These are phyloP conservation scores for Aspergillus coremiiformis DNA, from an alignment of 495 filamentous ascomycete species.

Conservation along the genomic window DNA sequence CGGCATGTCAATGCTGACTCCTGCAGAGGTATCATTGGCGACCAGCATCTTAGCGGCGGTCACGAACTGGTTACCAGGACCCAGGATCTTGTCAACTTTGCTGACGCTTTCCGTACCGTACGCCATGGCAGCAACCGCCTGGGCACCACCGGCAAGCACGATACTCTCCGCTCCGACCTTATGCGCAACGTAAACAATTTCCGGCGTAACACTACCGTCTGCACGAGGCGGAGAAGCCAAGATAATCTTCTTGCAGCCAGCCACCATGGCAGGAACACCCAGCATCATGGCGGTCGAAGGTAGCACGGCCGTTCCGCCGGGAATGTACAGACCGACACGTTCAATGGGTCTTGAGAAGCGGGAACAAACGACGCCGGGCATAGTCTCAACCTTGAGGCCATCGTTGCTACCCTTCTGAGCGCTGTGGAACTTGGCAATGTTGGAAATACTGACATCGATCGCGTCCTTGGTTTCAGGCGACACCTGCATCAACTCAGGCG, in stretches of 20 bases:
- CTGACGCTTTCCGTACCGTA: constrained; percentile 65
- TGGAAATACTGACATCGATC: constrained; percentile 89
- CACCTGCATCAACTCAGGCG: constrained; percentile 74
- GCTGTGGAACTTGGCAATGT: constrained; percentile 88
- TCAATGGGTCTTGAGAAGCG: constrained; percentile 91
- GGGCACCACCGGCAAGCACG: constrained; percentile 89
- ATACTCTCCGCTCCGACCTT: constrained; percentile 94
- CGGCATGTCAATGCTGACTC: constrained; percentile 97
- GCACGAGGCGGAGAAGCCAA: constrained; percentile 83
- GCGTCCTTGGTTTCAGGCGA: constrained; percentile 73
- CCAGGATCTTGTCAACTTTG: constrained; percentile 98
- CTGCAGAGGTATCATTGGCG: constrained; percentile 88
- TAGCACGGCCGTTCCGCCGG: constrained; percentile 90
- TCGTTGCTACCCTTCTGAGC: constrained; percentile 73
- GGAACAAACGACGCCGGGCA: constrained; percentile 93
- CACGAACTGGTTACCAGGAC: constrained; percentile 97
- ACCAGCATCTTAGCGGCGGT: constrained; percentile 98
- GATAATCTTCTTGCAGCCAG: constrained; percentile 93
- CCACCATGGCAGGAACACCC: constrained; percentile 93
- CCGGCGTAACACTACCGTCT: constrained; percentile 86
- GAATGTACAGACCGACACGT: constrained; percentile 88
- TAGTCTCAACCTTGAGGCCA: constrained; percentile 80
- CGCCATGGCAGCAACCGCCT: constrained; percentile 78
- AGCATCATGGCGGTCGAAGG: constrained; percentile 97
- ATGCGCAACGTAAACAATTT: constrained; percentile 97